phyloP scores from a whole-genome alignment of 2,329 filamentous ascomycete species.

The Sarocladium brachiariae region DNA sequence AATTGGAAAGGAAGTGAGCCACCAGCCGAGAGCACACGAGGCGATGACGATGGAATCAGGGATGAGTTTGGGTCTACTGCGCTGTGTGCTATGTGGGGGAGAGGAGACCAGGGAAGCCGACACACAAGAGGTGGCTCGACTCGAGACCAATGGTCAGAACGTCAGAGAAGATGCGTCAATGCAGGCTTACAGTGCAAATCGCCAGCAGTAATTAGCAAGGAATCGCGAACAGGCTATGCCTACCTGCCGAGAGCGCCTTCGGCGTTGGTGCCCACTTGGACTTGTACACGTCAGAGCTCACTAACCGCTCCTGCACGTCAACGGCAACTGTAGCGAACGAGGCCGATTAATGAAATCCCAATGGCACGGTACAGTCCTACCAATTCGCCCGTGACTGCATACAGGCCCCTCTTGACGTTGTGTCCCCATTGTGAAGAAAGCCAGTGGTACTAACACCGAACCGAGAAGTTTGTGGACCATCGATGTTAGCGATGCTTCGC shows the following conservation, averaged over 20 bases:
- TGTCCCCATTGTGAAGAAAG: too few relatives aligned
- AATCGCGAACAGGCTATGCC: background rate
- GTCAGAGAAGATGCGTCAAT: constrained; percentile 3
- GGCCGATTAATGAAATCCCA: background rate
- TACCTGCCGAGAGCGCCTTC: background rate
- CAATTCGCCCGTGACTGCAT: too few relatives aligned
- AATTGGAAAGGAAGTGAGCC: background rate
- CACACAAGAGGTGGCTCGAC: background rate
- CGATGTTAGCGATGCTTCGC: too few relatives aligned
- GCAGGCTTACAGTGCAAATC: background rate
- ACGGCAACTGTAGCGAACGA: background rate
- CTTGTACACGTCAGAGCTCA: constrained; percentile 9
- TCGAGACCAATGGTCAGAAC: background rate
- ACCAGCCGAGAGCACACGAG: background rate
- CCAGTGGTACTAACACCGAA: too few relatives aligned
- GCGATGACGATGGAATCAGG: constrained; percentile 3
- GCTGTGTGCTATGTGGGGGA: background rate
- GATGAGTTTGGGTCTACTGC: background rate
- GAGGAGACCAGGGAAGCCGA: too few relatives aligned
- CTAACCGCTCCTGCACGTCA: constrained; percentile 8
- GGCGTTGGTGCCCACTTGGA: constrained; percentile 4
- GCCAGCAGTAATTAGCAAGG: background rate
- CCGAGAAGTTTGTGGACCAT: too few relatives aligned
- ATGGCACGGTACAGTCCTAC: background rate
- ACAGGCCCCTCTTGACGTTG: too few relatives aligned